phyloP scores from a whole-genome alignment of 2,329 filamentous ascomycete genomes.

The Graphilbum fragrans region DNA sequence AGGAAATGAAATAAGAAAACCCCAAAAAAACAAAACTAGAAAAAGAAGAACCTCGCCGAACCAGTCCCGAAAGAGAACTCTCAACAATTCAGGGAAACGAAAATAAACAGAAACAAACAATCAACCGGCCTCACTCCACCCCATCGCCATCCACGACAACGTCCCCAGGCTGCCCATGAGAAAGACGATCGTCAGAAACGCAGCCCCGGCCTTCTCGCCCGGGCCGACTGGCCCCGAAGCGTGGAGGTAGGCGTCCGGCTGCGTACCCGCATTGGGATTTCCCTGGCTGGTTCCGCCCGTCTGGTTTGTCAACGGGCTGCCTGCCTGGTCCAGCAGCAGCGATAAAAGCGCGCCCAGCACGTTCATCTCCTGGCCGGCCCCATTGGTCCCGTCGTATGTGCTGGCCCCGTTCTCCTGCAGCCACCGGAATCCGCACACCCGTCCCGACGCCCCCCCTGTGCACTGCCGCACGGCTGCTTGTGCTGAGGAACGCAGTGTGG shows the following conservation, averaged over 20 bases:
- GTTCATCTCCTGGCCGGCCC: constrained; percentile 41
- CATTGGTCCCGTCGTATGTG: constrained; percentile 26
- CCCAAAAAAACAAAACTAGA: background rate
- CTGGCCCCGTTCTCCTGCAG: no score
- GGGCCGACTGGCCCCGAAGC: no score
- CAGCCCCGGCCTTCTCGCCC: no score
- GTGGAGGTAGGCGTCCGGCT: no score
- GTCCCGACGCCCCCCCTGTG: constrained; percentile 34
- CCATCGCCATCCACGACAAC: no score
- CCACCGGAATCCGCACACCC: constrained; percentile 56
- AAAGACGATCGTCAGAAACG: no score
- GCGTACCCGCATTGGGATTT: no score
- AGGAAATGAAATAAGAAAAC: constrained; percentile 1
- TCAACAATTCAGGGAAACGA: no score
- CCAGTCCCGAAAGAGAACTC: no score
- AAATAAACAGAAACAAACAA: no score
- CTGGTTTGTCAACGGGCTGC: constrained; percentile 20
- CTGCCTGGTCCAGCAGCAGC: constrained; percentile 22
- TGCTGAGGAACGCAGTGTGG: constrained; percentile 44
- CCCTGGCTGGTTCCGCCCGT: constrained; percentile 30
- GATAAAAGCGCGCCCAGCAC: constrained; percentile 35
- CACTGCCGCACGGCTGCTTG: constrained; percentile 48
- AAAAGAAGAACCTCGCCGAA: background rate
- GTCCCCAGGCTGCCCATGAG: no score
- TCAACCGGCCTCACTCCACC: no score